Percentiles rank a stretch among this genome's conserved stretches.
These are phyloP conservation scores for Fagopyrum tataricum DNA, from an alignment of 148 eudicot species.

Conservation along the genomic window DNA sequence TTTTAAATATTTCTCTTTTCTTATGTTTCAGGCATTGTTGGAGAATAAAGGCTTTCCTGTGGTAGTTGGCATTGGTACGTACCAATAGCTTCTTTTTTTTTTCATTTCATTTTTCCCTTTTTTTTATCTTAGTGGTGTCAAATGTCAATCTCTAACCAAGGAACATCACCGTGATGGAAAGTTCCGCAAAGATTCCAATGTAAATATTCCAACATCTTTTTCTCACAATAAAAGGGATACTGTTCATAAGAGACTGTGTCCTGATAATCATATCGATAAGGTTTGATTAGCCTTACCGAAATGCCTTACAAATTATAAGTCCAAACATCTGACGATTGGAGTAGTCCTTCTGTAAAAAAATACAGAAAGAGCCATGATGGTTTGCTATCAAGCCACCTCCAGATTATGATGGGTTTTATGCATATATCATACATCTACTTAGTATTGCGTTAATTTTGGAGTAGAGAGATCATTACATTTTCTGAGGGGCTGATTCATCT, in stretches of 20 bases:
- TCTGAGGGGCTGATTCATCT: neutral
- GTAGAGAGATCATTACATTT: neutral
- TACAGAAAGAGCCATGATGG: neutral
- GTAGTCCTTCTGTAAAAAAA: neutral
- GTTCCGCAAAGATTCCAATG: neutral
- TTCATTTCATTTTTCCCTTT: neutral
- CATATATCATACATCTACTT: neutral
- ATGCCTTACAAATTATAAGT: neutral
- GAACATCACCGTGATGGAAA: neutral
- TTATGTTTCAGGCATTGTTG: constrained; percentile 63
- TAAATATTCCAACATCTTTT: neutral
- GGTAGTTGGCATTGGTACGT: constrained; percentile 91
- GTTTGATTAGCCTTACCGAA: neutral
- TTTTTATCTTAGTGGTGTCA: neutral
- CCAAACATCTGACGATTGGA: neutral
- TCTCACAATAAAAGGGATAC: too few relatives aligned
- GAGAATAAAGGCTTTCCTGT: constrained; percentile 92
- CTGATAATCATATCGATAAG: neutral
- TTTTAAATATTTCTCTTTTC: neutral
- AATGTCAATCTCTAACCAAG: neutral
- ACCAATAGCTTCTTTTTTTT: neutral
- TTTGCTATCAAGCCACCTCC: neutral
- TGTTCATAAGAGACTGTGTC: neutral
- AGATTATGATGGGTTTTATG: neutral
- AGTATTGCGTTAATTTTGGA: neutral